These are phyloP conservation scores for Euphorbia schlechtendalii DNA, from an alignment of 441 rosid genomes.

Conservation along the genomic window DNA sequence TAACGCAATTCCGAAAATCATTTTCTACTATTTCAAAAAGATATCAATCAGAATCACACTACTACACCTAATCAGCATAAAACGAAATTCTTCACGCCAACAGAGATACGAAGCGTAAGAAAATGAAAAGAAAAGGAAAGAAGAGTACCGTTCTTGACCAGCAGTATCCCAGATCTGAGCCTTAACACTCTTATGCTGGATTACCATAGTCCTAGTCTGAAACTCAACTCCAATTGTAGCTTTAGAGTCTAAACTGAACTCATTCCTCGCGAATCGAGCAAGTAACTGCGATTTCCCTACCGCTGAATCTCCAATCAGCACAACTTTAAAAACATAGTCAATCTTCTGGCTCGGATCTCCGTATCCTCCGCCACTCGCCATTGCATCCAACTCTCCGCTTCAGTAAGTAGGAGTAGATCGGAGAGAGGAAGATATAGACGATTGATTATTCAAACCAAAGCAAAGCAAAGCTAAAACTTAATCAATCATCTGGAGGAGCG, in stretches of 20 bases:
- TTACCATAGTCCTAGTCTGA: constrained; percentile 44
- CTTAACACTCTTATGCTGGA: constrained; percentile 49
- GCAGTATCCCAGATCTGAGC: constrained; percentile 72
- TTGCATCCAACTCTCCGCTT: constrained; percentile 10
- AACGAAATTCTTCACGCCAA: neutral
- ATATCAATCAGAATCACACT: neutral
- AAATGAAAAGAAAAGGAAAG: neutral
- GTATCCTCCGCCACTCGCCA: constrained; percentile 65
- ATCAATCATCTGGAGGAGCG: neutral
- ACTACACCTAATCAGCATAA: neutral
- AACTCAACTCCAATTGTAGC: constrained; percentile 61
- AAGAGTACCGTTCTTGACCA: constrained; percentile 50
- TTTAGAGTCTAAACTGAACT: constrained; percentile 47
- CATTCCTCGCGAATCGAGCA: constrained; percentile 49
- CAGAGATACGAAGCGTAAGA: no score
- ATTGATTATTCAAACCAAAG: no score
- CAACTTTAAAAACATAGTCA: constrained; percentile 78
- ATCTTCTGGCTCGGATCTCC: constrained; percentile 68
- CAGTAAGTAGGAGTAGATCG: neutral
- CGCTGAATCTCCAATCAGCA: constrained; percentile 53
- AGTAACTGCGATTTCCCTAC: constrained; percentile 55
- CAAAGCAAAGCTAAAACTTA: neutral
- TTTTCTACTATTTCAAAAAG: no score
- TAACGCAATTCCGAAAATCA: neutral
- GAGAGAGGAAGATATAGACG: neutral